Conservation (phyloP, 2,329 filamentous ascomycete species). For the Macrophomina tecta region DNA sequence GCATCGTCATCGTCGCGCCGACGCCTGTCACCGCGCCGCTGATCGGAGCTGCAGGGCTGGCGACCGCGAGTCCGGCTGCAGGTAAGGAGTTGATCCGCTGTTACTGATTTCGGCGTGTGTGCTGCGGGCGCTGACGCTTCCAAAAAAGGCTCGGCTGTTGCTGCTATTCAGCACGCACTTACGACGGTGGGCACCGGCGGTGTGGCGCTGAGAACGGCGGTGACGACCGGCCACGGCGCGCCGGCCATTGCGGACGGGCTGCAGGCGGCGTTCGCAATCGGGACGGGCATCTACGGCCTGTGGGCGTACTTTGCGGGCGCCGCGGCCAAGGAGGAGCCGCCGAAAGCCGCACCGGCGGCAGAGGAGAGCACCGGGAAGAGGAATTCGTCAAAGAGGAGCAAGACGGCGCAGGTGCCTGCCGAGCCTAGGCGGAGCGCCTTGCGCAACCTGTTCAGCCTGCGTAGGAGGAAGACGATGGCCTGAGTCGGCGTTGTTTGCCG, state of each 20-base stretch:
- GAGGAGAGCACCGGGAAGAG: not conserved
- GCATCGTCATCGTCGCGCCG: conserved; percentile 35
- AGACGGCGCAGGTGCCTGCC: not conserved
- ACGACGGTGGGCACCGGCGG: not conserved
- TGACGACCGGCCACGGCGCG: not conserved
- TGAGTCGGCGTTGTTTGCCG: not conserved
- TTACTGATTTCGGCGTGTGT: no score
- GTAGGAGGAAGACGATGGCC: not conserved
- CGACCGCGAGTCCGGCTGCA: conserved; percentile 33
- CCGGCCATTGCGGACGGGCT: conserved; percentile 12
- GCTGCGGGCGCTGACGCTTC: no score
- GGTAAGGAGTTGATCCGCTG: conserved; percentile 29
- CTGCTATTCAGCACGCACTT: conserved; percentile 4
- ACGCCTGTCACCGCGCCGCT: conserved; percentile 36
- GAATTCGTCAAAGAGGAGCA: not conserved
- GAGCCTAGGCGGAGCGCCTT: not conserved
- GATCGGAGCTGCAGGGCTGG: conserved; percentile 35
- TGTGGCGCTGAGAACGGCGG: conserved; percentile 1
- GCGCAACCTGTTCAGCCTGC: not conserved
- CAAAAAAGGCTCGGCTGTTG: not conserved
- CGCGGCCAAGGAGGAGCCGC: not conserved
- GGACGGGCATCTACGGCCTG: conserved; percentile 1
- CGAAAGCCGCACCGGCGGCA: not conserved
- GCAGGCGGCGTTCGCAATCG: conserved; percentile 14
- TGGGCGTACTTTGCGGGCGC: conserved; percentile 4